These are phyloP conservation scores for Lyophyllum semitale DNA, from an alignment of 768 basidiomycete species.

Conservation along the genomic window DNA sequence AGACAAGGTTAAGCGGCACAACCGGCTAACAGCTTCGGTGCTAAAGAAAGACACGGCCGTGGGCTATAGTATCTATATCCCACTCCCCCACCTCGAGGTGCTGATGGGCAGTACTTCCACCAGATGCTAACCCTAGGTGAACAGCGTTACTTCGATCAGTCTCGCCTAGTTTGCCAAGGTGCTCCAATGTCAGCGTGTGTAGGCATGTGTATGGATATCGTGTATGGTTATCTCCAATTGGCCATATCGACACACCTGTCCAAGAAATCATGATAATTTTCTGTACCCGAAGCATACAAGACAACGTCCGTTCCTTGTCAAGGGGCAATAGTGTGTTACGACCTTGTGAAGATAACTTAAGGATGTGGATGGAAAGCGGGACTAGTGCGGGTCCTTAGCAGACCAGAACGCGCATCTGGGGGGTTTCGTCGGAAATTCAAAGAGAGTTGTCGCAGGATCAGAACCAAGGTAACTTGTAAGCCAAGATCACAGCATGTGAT, in stretches of 20 bases:
- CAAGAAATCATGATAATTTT: not conserved
- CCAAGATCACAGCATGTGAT: not conserved
- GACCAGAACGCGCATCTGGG: not conserved
- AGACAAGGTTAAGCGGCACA: slow-evolving; percentile 12
- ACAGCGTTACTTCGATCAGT: not conserved
- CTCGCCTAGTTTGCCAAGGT: not conserved
- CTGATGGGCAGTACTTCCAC: not conserved
- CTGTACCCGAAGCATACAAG: not conserved
- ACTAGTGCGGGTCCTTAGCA: not conserved
- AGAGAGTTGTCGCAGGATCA: not conserved
- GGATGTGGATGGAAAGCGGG: not conserved
- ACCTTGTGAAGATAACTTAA: not conserved
- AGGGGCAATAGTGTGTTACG: not conserved
- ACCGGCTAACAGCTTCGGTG: slow-evolving; percentile 19
- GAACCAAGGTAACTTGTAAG: not conserved
- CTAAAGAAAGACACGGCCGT: not conserved
- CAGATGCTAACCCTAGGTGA: slow-evolving; percentile 1
- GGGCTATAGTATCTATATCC: not conserved
- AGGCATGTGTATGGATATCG: not conserved
- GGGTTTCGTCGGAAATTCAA: not conserved
- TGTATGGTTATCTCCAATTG: not conserved
- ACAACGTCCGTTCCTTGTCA: not conserved
- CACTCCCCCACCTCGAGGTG: slow-evolving; percentile 3
- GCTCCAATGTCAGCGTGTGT: not conserved
- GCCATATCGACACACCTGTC: not conserved